Evolutionary conservation across 805 yeast genomes (phyloP).

Genomic region (Cyberlindnera nakhonratchasimensis): DNA sequence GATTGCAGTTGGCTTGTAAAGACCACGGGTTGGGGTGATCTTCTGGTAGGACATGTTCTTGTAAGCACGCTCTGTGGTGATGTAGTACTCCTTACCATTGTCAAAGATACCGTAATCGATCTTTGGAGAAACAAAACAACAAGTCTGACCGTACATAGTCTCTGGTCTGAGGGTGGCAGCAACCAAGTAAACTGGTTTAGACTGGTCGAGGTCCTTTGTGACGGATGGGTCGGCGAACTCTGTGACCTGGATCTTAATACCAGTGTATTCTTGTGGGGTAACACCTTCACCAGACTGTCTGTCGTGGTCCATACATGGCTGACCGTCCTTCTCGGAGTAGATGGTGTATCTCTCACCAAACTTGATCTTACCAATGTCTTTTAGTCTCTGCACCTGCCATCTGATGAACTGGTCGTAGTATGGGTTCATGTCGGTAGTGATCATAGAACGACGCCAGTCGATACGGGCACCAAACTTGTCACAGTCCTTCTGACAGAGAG

Average conservation of each 20-base stretch:
- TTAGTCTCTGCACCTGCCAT: slow-evolving; percentile 93
- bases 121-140: slow-evolving; percentile 96
- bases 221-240: slow-evolving; percentile 47
- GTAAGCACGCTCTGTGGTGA: slow-evolving; percentile 93
- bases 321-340: slow-evolving; percentile 96
- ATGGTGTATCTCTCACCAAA: slow-evolving; percentile 98
- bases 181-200: slow-evolving; percentile 73
- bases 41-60: slow-evolving; percentile 97
- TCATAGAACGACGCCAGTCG: slow-evolving; percentile 96
- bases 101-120: slow-evolving; percentile 88
- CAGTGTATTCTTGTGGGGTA: slow-evolving; percentile 93
- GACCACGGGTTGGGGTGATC: slow-evolving; percentile 84
- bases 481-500: slow-evolving; percentile 78
- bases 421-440: slow-evolving; percentile 93
- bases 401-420: slow-evolving; percentile 92
- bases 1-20: slow-evolving; percentile 52
- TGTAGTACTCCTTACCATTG: slow-evolving; percentile 71
- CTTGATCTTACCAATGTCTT: slow-evolving; percentile 84
- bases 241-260: slow-evolving; percentile 78
- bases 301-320: slow-evolving; percentile 99
- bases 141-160: slow-evolving; percentile 98
- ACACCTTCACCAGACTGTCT: slow-evolving; percentile 97
- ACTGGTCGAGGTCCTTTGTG: slow-evolving; percentile 35
- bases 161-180: slow-evolving; percentile 99
- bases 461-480: slow-evolving; percentile 83